Evolutionary conservation across 306 rosid genomes (phyloP), one percentile per base, ranked within the genome.

Genomic region (Castanospermum australe): DNA sequence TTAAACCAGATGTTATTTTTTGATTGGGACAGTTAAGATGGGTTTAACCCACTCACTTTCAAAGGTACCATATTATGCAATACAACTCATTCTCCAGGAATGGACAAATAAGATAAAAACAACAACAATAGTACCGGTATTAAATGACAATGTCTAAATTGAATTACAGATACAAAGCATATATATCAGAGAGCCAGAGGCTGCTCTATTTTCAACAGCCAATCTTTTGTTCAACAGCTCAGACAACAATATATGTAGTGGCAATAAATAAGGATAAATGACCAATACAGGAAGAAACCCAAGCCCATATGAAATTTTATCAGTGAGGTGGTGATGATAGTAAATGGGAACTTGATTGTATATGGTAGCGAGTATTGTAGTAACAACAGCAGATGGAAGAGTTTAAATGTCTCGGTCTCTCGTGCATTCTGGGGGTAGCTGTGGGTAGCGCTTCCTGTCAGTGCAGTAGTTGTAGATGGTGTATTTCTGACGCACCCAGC

Each of bases 391-490:
- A 22, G 51, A 1, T 6, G 65, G 10, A 22, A 64, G n/a, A 39
- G 33, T 51, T 88, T 81, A 91, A 22, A 86, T 60, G 60, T 94
- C 97, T 28, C 94, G 69, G 84, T 94, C 98, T 54, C 92, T 79
- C 61, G 44, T 67, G 93, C 98, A 94, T 64, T 94, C 98, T 0
- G 87, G 72, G 96, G 76, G 13, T n/a, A 84, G 15, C 0, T 35
- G 66, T 0, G 97, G 91, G 79, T 79, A 94, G 8, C 97, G 82
- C 7, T 66, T 85, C 12, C 94, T 84, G 55, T 94, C 98, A 15
- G 67, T 77, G 82, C 97, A 94, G 72, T 94, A 94, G 84, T 94
- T 94, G 85, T 94, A 94, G 79, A 94, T 94, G 71, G 97, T 94
- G 75, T 22, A 90, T 28, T 81, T 92, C 2, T 39, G 13, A 14